Conservation (phyloP, 345 rosid genomes). For the Arabis hirsuta region DNA sequence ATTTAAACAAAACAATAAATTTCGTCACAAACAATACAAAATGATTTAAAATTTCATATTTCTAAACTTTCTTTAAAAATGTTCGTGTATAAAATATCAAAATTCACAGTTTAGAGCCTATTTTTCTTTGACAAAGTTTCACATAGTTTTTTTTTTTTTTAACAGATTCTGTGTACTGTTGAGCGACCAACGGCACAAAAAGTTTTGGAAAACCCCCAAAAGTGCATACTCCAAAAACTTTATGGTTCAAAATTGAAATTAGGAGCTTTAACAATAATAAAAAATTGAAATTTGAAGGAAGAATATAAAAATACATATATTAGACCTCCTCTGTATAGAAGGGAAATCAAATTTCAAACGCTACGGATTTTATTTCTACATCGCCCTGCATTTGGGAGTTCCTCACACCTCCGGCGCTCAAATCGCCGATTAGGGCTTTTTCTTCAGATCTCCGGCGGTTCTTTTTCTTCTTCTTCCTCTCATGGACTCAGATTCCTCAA, state of each 20-base stretch:
- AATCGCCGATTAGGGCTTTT: constrained; percentile 44
- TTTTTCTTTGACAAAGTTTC: no score
- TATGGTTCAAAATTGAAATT: constrained; percentile 28
- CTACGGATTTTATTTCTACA: constrained; percentile 30
- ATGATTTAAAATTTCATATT: no score
- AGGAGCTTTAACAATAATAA: neutral
- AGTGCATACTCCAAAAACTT: constrained; percentile 16
- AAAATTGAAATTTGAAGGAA: neutral
- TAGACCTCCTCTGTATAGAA: constrained; percentile 3
- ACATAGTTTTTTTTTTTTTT: no score
- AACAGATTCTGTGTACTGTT: no score
- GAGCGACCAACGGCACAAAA: constrained; percentile 6
- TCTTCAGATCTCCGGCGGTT: constrained; percentile 38
- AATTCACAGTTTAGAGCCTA: no score
- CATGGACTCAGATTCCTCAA: constrained; percentile 75
- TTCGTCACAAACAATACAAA: no score
- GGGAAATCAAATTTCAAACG: constrained; percentile 41
- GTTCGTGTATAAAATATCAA: no score
- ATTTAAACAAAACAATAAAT: no score
- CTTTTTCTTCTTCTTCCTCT: constrained; percentile 21
- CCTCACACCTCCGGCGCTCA: constrained; percentile 18
- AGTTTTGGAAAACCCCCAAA: neutral
- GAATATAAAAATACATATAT: neutral
- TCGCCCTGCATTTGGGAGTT: constrained; percentile 22
- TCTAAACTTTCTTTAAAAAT: no score